These are phyloP conservation scores for Linum trigynum DNA, from an alignment of 345 rosid genomes.

Conservation along the genomic window DNA sequence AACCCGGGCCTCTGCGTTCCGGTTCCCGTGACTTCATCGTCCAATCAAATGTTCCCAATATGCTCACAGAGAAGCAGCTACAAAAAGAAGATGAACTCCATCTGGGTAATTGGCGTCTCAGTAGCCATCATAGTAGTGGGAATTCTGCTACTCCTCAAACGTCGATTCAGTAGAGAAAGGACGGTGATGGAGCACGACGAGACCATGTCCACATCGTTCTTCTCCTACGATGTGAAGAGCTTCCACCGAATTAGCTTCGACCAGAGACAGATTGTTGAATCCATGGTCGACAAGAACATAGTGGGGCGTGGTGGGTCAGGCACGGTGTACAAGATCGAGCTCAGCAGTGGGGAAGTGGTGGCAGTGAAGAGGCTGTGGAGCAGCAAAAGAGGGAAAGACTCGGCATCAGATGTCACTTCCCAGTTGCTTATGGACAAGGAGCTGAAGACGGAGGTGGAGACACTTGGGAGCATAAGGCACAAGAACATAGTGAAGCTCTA, in stretches of 20 bases:
- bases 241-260: constrained; percentile 73
- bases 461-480: constrained; percentile 74
- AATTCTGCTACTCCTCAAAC: constrained; percentile 47
- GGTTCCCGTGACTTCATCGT: constrained; percentile 29
- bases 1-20: constrained; percentile 78
- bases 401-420: constrained; percentile 32
- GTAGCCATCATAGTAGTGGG: constrained; percentile 43
- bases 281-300: constrained; percentile 68
- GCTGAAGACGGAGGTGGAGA: constrained; percentile 81
- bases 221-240: constrained; percentile 65
- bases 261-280: constrained; percentile 59
- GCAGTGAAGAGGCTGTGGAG: constrained; percentile 87
- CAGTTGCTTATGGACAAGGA: constrained; percentile 39
- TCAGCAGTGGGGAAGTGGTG: constrained; percentile 55
- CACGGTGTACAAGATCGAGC: constrained; percentile 57
- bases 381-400: constrained; percentile 36
- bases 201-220: constrained; percentile 48
- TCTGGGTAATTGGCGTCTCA: constrained; percentile 56
- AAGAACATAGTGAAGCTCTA: constrained; percentile 82
- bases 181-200: constrained; percentile 48
- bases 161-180: constrained; percentile 36
- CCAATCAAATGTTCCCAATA: constrained; percentile 38
- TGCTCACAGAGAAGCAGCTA: constrained; percentile 35
- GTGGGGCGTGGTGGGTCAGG: constrained; percentile 91
- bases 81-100: constrained; percentile 41